A percentile compares a stretch with the other conserved stretches of the same genome.
These are phyloP conservation scores for Stagonosporopsis vannaccii DNA, from an alignment of 2,329 filamentous ascomycete species.

Conservation along the genomic window DNA sequence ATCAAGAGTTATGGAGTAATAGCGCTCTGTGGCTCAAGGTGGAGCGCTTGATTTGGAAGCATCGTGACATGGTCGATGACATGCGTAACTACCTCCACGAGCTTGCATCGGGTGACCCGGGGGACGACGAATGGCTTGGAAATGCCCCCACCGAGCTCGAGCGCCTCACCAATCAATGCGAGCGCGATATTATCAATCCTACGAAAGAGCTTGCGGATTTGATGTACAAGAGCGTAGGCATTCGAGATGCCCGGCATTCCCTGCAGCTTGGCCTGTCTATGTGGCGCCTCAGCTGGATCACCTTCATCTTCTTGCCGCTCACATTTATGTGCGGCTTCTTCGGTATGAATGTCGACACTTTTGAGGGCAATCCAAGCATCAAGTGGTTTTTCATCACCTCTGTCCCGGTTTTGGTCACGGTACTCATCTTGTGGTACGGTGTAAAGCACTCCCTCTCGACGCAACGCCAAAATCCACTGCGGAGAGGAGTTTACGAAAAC, in stretches of 20 bases:
- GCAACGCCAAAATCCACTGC: slow-evolving; percentile 54
- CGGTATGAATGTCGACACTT: slow-evolving; percentile 22
- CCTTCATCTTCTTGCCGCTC: slow-evolving; percentile 75
- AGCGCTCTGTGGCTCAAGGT: slow-evolving; percentile 60
- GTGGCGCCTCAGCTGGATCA: slow-evolving; percentile 69
- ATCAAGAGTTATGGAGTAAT: slow-evolving; percentile 61
- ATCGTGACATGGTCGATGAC: slow-evolving; percentile 57
- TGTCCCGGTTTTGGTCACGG: slow-evolving; percentile 55
- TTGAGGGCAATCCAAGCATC: slow-evolving; percentile 48
- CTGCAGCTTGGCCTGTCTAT: slow-evolving; percentile 59
- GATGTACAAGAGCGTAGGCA: slow-evolving; percentile 62
- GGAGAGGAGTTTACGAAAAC: slow-evolving; percentile 59
- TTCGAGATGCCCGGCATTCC: slow-evolving; percentile 59
- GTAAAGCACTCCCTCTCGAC: slow-evolving; percentile 56
- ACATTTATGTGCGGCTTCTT: slow-evolving; percentile 49
- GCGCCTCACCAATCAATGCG: slow-evolving; percentile 56
- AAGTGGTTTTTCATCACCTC: slow-evolving; percentile 60
- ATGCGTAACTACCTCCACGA: slow-evolving; percentile 54
- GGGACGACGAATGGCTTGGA: slow-evolving; percentile 52
- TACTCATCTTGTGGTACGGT: slow-evolving; percentile 57
- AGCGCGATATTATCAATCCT: slow-evolving; percentile 60
- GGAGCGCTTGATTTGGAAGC: slow-evolving; percentile 60
- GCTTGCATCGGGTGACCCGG: slow-evolving; percentile 45
- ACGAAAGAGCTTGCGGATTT: slow-evolving; percentile 58
- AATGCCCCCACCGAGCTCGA: slow-evolving; percentile 53